phyloP scores from a whole-genome alignment of 257 asterid species.

The Nicotiana otophora region DNA sequence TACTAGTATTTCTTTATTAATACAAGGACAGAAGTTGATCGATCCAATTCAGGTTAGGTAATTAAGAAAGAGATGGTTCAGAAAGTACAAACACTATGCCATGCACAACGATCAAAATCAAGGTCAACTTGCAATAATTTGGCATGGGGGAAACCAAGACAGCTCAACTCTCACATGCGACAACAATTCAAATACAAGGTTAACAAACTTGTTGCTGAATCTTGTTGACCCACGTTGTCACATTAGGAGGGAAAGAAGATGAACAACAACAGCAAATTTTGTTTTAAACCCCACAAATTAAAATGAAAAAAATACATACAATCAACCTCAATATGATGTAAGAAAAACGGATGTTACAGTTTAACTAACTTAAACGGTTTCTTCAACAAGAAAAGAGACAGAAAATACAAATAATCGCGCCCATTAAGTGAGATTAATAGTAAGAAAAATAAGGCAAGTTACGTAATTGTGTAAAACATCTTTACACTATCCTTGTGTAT shows the following conservation, averaged over 20 bases:
- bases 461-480: background rate
- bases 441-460: background rate
- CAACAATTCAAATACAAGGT: background rate
- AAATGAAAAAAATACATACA: background rate
- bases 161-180: constrained; percentile 13
- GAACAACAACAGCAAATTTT: background rate
- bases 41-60: background rate
- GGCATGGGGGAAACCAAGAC: background rate
- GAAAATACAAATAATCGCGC: background rate
- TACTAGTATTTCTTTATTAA: background rate
- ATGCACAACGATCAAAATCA: constrained; percentile 3
- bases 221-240: constrained; percentile 2
- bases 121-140: constrained; percentile 10
- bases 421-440: background rate
- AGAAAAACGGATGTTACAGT: background rate
- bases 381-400: background rate
- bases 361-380: background rate
- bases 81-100: background rate
- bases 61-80: background rate
- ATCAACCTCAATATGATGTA: background rate
- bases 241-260: background rate
- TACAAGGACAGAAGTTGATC: background rate
- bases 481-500: background rate
- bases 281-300: background rate
- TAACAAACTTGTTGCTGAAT: background rate